Base-by-base conservation (phyloP, 2,329 filamentous ascomycete genomes). In the Alternaria consortialis region DNA sequence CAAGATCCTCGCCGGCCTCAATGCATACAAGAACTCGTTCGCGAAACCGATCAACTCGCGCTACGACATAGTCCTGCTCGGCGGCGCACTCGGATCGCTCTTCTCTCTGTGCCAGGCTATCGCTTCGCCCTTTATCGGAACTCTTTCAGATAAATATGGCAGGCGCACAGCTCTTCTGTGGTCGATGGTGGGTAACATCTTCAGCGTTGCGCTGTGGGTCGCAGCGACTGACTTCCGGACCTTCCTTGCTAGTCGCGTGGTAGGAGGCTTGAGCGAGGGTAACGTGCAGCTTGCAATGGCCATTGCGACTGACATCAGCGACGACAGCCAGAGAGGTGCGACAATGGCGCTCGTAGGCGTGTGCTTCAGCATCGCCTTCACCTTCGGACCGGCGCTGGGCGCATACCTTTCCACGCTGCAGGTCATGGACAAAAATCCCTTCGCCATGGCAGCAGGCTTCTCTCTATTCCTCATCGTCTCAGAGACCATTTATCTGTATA, bases 281-380 rank as follows among this genome's bases (percentile, higher is more conserved):
- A 99, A 99, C 71, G 92, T 99, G 3, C 95, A 99, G 82, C 85
- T 99, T 13, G 94, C 95, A 5, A 95, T 94, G 65, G 94, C 95
- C 42, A 98, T 99, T 77, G 95, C 95, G 17, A 95, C 94, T 39
- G 95, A 99, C 77, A 94, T 99, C 67, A 97, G 92, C 43, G 93
- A 96, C 72, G 91, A 94, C 69, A 86, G 87, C 58, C 91, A 90
- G 73, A 88, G 95, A 29, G 93, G 94, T 23, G 89, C 92, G 20
- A 97, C 95, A 42, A 97, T 99, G 93, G 95, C 95, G 7, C 85
- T 99, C 56, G 94, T 99, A 29, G 95, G 95, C 60, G 94, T 91
- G 13, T 98, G 95, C 82, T 99, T 99, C 82, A 97, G 92, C 63
- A 90, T 99, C 69, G 95, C 95, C 17, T 99, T 99, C 77, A 99